Conservation (phyloP, 192 early-diverging fungal genomes). For the Podila verticillata region DNA sequence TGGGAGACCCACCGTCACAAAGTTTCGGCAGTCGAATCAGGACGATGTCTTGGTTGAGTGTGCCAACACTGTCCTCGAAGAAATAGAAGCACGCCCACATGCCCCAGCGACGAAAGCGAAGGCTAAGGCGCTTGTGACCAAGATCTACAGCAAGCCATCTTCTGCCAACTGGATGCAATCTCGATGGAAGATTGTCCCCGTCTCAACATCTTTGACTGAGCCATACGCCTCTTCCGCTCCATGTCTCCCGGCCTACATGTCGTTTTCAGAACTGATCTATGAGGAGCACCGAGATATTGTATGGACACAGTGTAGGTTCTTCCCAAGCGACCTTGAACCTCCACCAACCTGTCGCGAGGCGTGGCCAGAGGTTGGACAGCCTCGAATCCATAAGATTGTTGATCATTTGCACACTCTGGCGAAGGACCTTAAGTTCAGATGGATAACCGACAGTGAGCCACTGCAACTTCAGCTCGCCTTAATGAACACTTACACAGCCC, state of each 20-base stretch:
- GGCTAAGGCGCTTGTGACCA: slow-evolving; percentile 5
- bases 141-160: slow-evolving; percentile 8
- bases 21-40: no score
- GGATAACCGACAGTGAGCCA: slow-evolving; percentile 2
- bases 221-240: slow-evolving; percentile 3
- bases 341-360: background rate
- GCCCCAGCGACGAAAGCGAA: background rate
- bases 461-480: background rate
- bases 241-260: background rate
- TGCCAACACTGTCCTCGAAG: no score
- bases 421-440: background rate
- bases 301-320: slow-evolving; percentile 33
- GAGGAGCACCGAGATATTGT: background rate
- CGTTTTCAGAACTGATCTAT: slow-evolving; percentile 6
- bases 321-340: slow-evolving; percentile 14
- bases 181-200: slow-evolving; percentile 27
- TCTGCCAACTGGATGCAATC: slow-evolving; percentile 20
- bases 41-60: no score
- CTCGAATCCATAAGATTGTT: background rate
- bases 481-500: slow-evolving; percentile 7
- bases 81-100: no score
- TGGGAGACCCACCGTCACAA: background rate
- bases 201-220: background rate
- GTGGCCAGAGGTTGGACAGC: background rate
- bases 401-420: slow-evolving; percentile 6